Base-by-base conservation (phyloP, 2,329 filamentous ascomycete genomes). In the Neurospora sp. region DNA sequence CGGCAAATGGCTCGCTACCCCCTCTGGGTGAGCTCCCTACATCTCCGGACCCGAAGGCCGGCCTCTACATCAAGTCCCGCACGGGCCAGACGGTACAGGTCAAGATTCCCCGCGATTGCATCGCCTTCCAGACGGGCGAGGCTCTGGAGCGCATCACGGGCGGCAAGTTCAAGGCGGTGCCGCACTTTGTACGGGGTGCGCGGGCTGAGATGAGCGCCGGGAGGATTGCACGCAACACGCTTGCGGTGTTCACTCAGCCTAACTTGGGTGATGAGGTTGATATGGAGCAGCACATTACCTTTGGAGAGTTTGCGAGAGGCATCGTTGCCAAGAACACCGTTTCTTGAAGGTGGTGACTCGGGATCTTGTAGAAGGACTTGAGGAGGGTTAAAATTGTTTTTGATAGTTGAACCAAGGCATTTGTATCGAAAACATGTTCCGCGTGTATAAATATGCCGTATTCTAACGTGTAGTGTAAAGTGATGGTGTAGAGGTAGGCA, bases 241-340 rank as follows among this genome's bases (percentile, higher is more conserved):
- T 99, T 74, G 96, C 96, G 0, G 93, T 98, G 10, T 99, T 98
- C 77, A 99, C 95, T 70, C 96, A 99, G 85, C 96, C 96, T 33
- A 97, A 97, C 82, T 80, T 98, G 71, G 91, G 87, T 75, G 92
- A 94, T 75, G 86, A 88, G 80, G 90, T 95, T 15, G 92, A 95
- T 77, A 85, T 87, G 70, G 83, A 86, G 77, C 84, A 88, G 75
- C 85, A 87, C 43, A 83, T 89, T 70, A 91, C 87, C 46, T 95
- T 94, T 85, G 92, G 91, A 28, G 87, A 91, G 76, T 93, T 94
- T 83, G 91, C 91, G 3, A 80, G 86, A 68, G 85, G 85, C 0
- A 84, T 89, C 67, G 86, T 89, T 43, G 82, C 83, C 3, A 87
- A 86, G 77, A 88, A 88, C 71, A 89, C 87, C 0, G 85, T 88